A percentile compares a stretch with the other conserved stretches of the same genome.
These are phyloP conservation scores for Tricholoma terreum DNA, from an alignment of 768 basidiomycete genomes.

Conservation along the genomic window DNA sequence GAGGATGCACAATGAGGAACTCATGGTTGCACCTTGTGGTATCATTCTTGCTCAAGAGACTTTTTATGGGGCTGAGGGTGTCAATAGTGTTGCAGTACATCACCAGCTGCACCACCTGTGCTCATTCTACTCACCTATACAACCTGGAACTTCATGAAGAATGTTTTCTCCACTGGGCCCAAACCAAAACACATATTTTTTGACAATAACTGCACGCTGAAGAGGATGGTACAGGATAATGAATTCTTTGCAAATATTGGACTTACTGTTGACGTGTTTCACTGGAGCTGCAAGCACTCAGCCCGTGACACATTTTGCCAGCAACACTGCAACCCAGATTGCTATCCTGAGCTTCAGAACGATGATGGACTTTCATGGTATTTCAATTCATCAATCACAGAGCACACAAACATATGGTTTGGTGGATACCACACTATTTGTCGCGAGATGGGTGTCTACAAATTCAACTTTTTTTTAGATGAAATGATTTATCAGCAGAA, in stretches of 20 bases:
- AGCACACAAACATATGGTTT: slow-evolving; percentile 44
- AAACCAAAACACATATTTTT: slow-evolving; percentile 15
- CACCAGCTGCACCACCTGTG: slow-evolving; percentile 18
- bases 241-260: slow-evolving; percentile 16
- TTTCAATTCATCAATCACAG: slow-evolving; percentile 42
- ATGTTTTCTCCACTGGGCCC: slow-evolving; percentile 10
- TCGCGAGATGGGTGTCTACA: slow-evolving; percentile 28
- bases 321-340: slow-evolving; percentile 28
- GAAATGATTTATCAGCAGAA: slow-evolving; percentile 1
- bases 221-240: slow-evolving; percentile 24
- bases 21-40: slow-evolving; percentile 30
- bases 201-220: slow-evolving; percentile 38
- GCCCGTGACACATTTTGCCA: slow-evolving; percentile 21
- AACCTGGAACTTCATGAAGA: slow-evolving; percentile 16
- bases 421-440: slow-evolving; percentile 33
- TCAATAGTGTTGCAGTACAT: not conserved
- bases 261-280: slow-evolving; percentile 35
- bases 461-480: slow-evolving; percentile 37
- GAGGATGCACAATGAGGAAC: slow-evolving; percentile 33
- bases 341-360: slow-evolving; percentile 31
- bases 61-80: slow-evolving; percentile 29
- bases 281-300: slow-evolving; percentile 34
- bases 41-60: slow-evolving; percentile 28
- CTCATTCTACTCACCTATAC: slow-evolving; percentile 1
- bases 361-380: slow-evolving; percentile 29